Conservation (phyloP, 2,329 filamentous ascomycete genomes). For the Fusarium albosuccineum region DNA sequence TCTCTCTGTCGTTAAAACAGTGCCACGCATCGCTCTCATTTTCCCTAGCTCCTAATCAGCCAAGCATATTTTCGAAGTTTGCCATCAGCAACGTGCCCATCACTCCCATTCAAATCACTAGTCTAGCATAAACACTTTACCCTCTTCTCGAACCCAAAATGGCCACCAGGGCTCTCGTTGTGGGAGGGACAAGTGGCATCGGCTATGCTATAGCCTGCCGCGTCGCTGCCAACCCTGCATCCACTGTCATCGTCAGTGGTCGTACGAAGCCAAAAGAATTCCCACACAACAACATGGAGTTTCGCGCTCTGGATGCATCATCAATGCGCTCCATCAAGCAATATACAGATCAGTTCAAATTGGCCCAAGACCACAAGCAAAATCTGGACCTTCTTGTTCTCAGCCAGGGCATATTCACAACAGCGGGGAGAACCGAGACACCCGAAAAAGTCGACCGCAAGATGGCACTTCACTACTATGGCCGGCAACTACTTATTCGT, state of each 20-base stretch:
- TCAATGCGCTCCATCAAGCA: conserved; percentile 52
- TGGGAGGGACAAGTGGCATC: conserved; percentile 53
- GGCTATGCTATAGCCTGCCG: conserved; percentile 54
- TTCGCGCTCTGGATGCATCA: conserved; percentile 49
- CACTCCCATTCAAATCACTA: too few relatives aligned
- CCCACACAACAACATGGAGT: conserved; percentile 52
- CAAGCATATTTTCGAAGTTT: too few relatives aligned
- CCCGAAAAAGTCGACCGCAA: conserved; percentile 59
- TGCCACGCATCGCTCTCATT: too few relatives aligned
- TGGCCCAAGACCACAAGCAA: conserved; percentile 29
- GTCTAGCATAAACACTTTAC: too few relatives aligned
- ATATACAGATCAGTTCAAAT: conserved; percentile 48
- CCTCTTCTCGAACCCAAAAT: conserved; percentile 10
- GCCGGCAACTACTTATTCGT: conserved; percentile 57
- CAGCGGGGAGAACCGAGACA: conserved; percentile 54
- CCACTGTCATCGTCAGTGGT: conserved; percentile 51
- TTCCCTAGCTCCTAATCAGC: too few relatives aligned
- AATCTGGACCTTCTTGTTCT: conserved; percentile 55
- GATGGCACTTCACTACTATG: conserved; percentile 61
- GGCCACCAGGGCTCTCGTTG: conserved; percentile 48
- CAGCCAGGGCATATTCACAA: conserved; percentile 54
- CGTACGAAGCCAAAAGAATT: conserved; percentile 48
- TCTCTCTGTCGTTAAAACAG: too few relatives aligned
- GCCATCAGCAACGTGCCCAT: too few relatives aligned
- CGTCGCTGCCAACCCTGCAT: conserved; percentile 44